These are phyloP conservation scores for Crithidia bombi DNA, from an alignment of 208 protist species.

Conservation along the genomic window DNA sequence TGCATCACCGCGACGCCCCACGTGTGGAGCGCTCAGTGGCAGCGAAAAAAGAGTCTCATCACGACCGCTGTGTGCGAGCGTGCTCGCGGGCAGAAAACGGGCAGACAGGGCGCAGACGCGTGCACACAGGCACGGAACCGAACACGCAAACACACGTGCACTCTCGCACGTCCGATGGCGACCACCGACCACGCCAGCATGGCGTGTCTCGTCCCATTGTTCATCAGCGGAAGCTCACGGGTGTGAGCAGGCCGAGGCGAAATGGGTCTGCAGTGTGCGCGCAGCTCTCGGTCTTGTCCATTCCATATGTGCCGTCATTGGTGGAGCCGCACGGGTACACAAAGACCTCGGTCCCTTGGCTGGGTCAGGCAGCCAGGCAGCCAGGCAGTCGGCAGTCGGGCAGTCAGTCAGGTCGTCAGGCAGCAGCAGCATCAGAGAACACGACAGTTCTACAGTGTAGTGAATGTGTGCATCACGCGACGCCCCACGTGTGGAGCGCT, in stretches of 20 bases:
- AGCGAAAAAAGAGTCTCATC: conserved; percentile 22
- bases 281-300: conserved; percentile 2
- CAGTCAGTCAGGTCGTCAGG: not conserved
- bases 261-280: too few species aligned
- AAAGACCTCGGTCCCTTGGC: conserved; percentile 20
- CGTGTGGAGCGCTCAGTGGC: not conserved
- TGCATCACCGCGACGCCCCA: conserved; percentile 20
- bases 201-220: too few species aligned
- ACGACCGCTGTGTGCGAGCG: not conserved
- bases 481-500: conserved; percentile 14
- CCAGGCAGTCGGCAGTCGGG: not conserved
- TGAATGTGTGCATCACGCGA: conserved; percentile 14
- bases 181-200: too few species aligned
- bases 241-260: conserved; percentile 24
- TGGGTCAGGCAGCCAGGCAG: not conserved
- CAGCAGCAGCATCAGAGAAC: conserved; percentile 21
- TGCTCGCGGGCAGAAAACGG: too few species aligned
- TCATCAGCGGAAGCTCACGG: conserved; percentile 1
- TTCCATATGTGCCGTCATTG: conserved; percentile 16
- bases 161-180: too few species aligned
- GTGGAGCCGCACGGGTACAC: conserved; percentile 5
- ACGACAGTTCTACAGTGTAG: conserved; percentile 32
- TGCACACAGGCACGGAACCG: too few species aligned
- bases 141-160: too few species aligned
- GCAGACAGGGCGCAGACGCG: too few species aligned